A percentile compares a stretch with the other conserved stretches of the same genome.
Evolutionary conservation across 2,329 filamentous ascomycete species (phyloP).

Genomic region (Fusarium camptoceras): DNA sequence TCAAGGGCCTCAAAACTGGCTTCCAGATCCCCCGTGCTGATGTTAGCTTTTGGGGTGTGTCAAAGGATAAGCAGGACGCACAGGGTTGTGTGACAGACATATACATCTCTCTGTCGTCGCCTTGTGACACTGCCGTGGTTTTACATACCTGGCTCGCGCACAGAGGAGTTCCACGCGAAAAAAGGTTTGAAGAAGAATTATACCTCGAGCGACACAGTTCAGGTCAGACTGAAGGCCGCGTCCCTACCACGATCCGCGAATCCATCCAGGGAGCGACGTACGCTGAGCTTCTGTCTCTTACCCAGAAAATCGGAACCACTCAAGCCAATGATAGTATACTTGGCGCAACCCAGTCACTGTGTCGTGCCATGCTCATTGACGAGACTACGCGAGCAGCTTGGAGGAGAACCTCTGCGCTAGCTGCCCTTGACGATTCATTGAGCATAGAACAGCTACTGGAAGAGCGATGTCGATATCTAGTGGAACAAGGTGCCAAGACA

Average conservation of each 20-base stretch:
- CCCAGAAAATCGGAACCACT: slow-evolving; percentile 14
- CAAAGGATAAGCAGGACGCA: background rate
- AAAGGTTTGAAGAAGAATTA: slow-evolving; percentile 12
- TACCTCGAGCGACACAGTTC: slow-evolving; percentile 11
- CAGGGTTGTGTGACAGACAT: background rate
- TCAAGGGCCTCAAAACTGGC: slow-evolving; percentile 8
- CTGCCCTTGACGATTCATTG: background rate
- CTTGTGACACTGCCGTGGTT: background rate
- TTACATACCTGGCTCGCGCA: slow-evolving; percentile 5
- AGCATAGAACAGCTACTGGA: slow-evolving; percentile 1
- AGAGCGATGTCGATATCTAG: background rate
- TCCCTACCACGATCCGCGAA: slow-evolving; percentile 22
- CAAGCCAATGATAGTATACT: background rate
- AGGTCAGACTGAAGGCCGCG: background rate
- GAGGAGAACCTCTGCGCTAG: slow-evolving; percentile 1
- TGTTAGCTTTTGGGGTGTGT: slow-evolving; percentile 8
- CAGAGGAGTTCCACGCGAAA: background rate
- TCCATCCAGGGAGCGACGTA: slow-evolving; percentile 25
- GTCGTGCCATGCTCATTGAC: slow-evolving; percentile 15
- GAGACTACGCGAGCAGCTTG: background rate
- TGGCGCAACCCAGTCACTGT: slow-evolving; percentile 8
- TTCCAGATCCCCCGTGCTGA: background rate
- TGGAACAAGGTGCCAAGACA: background rate
- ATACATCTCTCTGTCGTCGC: background rate
- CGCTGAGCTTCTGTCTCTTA: slow-evolving; percentile 21